phyloP scores from a whole-genome alignment of 495 filamentous ascomycete species.

The Penicilliopsis zonata region DNA sequence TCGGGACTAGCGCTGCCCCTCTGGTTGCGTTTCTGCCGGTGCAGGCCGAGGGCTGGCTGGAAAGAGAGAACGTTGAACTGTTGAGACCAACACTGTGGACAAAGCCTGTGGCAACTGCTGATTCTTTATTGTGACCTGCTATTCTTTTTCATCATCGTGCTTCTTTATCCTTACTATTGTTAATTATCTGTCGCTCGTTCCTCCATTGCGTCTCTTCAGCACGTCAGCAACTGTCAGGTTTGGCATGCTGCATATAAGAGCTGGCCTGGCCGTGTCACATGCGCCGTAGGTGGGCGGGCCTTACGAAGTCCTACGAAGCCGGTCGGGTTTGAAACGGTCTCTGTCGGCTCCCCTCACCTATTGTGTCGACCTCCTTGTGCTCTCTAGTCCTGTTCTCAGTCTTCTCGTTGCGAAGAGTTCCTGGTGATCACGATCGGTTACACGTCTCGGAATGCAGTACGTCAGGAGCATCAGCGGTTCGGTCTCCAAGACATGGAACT shows the following conservation, averaged over 20 bases:
- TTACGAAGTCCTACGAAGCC: not conserved
- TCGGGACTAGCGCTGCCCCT: not conserved
- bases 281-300: conserved; percentile 26
- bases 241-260: too few relatives aligned
- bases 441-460: conserved; percentile 71
- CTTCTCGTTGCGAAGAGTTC: conserved; percentile 2
- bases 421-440: conserved; percentile 10
- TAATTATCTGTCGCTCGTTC: conserved; percentile 9
- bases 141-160: conserved; percentile 6
- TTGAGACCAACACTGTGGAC: not conserved
- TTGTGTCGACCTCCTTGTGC: not conserved
- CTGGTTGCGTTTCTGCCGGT: not conserved
- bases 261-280: conserved; percentile 29
- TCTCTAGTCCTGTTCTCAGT: too few relatives aligned
- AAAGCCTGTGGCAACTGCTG: too few relatives aligned
- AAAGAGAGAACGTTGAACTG: not conserved
- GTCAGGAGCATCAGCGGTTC: conserved; percentile 91
- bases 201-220: too few relatives aligned
- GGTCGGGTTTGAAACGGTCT: not conserved
- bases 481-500: conserved; percentile 98
- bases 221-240: too few relatives aligned
- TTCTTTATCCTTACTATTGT: conserved; percentile 1
- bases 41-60: not conserved
- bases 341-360: not conserved
- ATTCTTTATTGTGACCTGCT: conserved; percentile 3